These are phyloP conservation scores for Starmerella tilneyi DNA, from an alignment of 805 yeast species.

Conservation along the genomic window DNA sequence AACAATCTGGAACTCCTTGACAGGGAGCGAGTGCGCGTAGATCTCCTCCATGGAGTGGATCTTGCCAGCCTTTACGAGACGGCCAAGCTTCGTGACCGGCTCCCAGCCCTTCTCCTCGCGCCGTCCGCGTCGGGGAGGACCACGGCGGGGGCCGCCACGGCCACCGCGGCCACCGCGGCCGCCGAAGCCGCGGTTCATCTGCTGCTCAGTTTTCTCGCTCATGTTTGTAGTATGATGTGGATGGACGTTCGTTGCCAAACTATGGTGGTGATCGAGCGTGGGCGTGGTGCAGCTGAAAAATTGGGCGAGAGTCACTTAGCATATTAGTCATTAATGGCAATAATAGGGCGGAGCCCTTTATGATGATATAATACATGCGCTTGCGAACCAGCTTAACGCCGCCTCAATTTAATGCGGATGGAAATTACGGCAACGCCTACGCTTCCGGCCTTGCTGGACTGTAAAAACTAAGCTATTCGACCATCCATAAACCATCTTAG, in stretches of 20 bases:
- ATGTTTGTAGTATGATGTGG: constrained; percentile 6
- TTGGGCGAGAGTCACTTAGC: background rate
- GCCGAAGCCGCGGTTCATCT: constrained; percentile 34
- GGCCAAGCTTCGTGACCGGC: constrained; percentile 99
- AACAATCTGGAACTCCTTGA: constrained; percentile 98
- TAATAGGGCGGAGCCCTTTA: background rate
- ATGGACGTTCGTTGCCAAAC: background rate
- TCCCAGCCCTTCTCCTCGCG: constrained; percentile 99
- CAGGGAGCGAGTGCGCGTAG: constrained; percentile 98
- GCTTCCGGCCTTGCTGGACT: background rate
- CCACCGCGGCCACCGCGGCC: constrained; percentile 32
- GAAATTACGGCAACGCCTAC: background rate
- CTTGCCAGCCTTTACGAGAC: constrained; percentile 98
- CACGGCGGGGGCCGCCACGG: constrained; percentile 33
- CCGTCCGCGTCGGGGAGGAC: constrained; percentile 59
- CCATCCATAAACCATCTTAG: no score
- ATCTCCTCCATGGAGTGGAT: constrained; percentile 93
- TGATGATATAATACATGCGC: background rate
- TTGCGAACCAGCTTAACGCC: background rate
- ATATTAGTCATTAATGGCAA: background rate
- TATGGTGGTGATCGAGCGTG: background rate
- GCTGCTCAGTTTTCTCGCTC: constrained; percentile 23
- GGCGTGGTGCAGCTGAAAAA: constrained; percentile 4
- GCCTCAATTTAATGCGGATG: no score
- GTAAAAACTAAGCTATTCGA: background rate